These are phyloP conservation scores for Thymus mandschuricus DNA, from an alignment of 257 asterid genomes.

Conservation along the genomic window DNA sequence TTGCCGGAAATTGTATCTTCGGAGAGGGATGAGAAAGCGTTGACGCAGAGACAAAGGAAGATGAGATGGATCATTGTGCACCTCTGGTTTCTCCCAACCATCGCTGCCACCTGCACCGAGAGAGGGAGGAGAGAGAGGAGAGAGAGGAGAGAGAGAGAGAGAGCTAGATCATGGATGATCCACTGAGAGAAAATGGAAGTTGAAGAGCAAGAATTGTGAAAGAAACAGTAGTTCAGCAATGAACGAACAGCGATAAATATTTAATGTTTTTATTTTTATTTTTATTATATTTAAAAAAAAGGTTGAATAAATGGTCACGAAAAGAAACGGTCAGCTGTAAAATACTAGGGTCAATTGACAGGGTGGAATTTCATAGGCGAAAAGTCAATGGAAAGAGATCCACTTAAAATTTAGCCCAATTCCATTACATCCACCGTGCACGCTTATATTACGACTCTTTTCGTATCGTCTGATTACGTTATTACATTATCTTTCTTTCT, in stretches of 20 bases:
- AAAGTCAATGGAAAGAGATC: background rate
- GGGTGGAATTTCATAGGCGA: background rate
- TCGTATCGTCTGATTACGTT: too few relatives aligned
- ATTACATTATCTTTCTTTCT: too few relatives aligned
- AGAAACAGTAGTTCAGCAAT: background rate
- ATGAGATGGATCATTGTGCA: constrained; percentile 28
- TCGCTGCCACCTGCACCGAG: background rate
- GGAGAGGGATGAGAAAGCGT: constrained; percentile 26
- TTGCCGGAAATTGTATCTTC: constrained; percentile 44
- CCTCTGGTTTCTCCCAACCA: constrained; percentile 10
- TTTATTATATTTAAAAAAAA: background rate
- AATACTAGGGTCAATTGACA: background rate
- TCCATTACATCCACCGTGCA: too few relatives aligned
- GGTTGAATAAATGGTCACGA: background rate
- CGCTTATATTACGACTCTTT: too few relatives aligned
- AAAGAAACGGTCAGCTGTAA: background rate
- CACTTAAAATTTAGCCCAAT: background rate
- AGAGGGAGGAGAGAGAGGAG: background rate
- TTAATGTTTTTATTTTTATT: background rate
- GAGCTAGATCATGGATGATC: constrained; percentile 17
- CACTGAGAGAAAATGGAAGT: background rate
- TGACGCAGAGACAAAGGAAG: constrained; percentile 30
- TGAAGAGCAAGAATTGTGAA: background rate
- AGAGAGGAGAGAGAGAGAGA: background rate
- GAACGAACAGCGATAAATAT: background rate